Evolutionary conservation across 2,329 filamentous ascomycete genomes (phyloP), one percentile per base, ranked within the genome.

Genomic region (Lasiodiplodia theobromae): DNA sequence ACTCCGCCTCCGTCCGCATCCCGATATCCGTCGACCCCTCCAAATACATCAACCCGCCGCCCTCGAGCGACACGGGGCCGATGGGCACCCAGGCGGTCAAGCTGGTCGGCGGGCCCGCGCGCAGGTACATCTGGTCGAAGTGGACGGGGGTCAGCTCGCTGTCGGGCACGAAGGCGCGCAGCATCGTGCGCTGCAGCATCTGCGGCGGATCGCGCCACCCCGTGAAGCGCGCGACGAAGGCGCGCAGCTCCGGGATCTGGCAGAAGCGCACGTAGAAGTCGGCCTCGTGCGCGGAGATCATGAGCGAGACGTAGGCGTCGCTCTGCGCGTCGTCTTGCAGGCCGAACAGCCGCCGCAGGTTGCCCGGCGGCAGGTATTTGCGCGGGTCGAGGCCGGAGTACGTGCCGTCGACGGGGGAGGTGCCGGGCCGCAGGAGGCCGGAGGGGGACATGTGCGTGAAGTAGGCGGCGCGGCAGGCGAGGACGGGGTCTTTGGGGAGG

Each of bases 71-170:
- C 12, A 69, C 51, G 37, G 37, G 23, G 1, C 69, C 67, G 38
- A 70, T 62, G 2, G 69, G 69, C 28, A 70, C 67, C 66, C 67
- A 69, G 4, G 69, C 69, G 8, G 69, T 70, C 21, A 70, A 21
- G 34, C 44, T 56, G 4, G 69, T 68, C 18, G 69, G 69, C 28
- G 66, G 57, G 14, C 69, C 69, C 7, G 31, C 66, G 12, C 58
- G 40, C 21, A 69, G 58, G 56, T 60, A 68, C 52, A 69, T 68
- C 38, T 69, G 66, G 40, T 70, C 69, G 67, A 68, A 69, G 47
- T 70, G 69, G 12, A 68, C 69, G n/a, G 66, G 66, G 3, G 67
- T 70, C n/a, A 66, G 44, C 51, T 70, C 66, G 34, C 49, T 14
- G 57, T 60, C 28, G 66, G 69, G 38, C 28, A 47, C 57, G 49